phyloP scores from a whole-genome alignment of 2,329 filamentous ascomycete genomes.

The Ophiostoma sp. region DNA sequence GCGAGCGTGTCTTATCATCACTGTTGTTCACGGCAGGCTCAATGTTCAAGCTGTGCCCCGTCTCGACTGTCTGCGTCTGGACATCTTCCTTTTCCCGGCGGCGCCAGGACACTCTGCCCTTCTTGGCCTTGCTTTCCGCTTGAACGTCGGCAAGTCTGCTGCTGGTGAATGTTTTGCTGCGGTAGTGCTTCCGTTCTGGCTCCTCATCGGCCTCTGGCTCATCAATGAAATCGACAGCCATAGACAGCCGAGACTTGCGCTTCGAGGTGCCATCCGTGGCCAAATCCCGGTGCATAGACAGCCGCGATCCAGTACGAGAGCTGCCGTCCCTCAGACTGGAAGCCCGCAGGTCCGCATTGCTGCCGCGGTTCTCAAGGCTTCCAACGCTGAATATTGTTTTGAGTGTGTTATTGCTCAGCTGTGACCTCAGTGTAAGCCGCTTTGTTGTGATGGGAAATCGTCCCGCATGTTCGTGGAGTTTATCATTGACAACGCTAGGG shows the following conservation, averaged over 20 bases:
- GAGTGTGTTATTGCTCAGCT: slow-evolving; percentile 44
- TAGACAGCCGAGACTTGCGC: slow-evolving; percentile 31
- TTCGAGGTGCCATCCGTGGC: slow-evolving; percentile 25
- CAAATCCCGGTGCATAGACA: neutral
- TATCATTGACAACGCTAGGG: neutral
- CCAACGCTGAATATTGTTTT: slow-evolving; percentile 48
- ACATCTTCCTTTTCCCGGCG: slow-evolving; percentile 16
- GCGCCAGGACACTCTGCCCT: slow-evolving; percentile 12
- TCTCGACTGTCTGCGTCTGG: neutral
- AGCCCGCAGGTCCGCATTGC: slow-evolving; percentile 19
- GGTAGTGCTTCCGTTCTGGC: neutral
- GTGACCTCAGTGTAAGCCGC: slow-evolving; percentile 36
- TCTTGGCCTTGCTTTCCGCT: neutral
- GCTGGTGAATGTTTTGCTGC: neutral
- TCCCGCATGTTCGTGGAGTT: slow-evolving; percentile 28
- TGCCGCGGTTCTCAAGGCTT: slow-evolving; percentile 36
- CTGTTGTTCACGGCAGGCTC: neutral
- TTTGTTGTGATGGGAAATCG: slow-evolving; percentile 35
- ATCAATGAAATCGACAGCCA: slow-evolving; percentile 18
- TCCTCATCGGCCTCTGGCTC: slow-evolving; percentile 15
- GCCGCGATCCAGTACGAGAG: slow-evolving; percentile 1
- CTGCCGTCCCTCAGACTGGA: neutral
- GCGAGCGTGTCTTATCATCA: neutral
- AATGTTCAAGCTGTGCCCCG: neutral
- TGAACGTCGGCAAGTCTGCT: neutral